These are phyloP conservation scores for Candida insectalens DNA, from an alignment of 805 yeast species.

Conservation along the genomic window DNA sequence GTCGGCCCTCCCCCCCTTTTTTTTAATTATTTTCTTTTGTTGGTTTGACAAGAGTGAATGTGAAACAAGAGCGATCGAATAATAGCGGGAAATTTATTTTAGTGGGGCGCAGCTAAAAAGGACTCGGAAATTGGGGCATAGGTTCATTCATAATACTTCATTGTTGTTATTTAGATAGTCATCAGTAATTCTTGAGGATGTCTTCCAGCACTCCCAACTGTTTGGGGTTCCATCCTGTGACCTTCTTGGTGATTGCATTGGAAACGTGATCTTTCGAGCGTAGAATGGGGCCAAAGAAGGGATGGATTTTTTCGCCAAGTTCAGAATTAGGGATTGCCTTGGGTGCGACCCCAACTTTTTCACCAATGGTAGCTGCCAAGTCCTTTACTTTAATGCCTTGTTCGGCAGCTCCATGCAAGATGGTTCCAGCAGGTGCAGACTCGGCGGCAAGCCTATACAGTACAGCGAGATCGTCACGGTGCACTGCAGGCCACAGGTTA, in stretches of 20 bases:
- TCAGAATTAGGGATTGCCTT: too few species aligned
- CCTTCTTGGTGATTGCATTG: slow-evolving; percentile 1
- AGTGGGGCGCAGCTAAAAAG: too few species aligned
- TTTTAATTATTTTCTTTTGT: slow-evolving; percentile 4
- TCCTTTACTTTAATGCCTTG: neutral
- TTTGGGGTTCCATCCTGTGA: neutral
- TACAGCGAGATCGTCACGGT: neutral
- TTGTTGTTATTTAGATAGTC: too few species aligned
- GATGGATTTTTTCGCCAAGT: neutral
- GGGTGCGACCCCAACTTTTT: too few species aligned
- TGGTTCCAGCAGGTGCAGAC: neutral
- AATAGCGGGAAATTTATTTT: too few species aligned
- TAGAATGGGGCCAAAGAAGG: neutral
- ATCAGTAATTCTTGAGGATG: neutral
- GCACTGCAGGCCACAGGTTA: slow-evolving; percentile 1
- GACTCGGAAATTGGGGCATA: too few species aligned
- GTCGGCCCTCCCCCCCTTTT: neutral
- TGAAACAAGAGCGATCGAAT: too few species aligned
- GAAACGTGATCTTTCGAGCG: neutral
- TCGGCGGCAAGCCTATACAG: neutral
- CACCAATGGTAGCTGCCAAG: slow-evolving; percentile 1
- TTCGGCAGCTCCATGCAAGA: neutral
- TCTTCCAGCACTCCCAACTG: neutral
- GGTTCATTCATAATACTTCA: too few species aligned
- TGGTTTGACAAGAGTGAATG: neutral